Evolutionary conservation across 371 early-diverging fungal species (phyloP), one percentile per base, ranked within the genome.

Genomic region (Actinomortierella wolfii): DNA sequence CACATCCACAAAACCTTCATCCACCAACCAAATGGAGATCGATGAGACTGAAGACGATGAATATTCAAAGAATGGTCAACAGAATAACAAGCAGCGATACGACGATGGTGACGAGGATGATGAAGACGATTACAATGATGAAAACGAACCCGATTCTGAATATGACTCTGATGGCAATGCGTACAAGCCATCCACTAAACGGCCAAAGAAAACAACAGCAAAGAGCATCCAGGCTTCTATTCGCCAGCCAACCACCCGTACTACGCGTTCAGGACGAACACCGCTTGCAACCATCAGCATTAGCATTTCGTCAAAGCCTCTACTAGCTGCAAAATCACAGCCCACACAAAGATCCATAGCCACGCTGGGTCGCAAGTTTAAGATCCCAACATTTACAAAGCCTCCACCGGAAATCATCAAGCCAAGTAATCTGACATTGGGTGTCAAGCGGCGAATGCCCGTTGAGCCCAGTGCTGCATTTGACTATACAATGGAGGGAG

Each of bases 401-500:
- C 57, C 58, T 26, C 62, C 67, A 7, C 67, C 73, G 7, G 48
- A 47, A n/a, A n/a, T n/a, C n/a, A n/a, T 62, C 5, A 46, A 62
- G 26, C 29, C 53, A 28, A 59, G 55, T 13, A 61, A 65, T 8
- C 66, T 81, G 20, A 79, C 83, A 8, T 78, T 94, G 17, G 94
- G 94, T 23, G 76, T 89, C 51, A 83, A 89, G 13, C 76, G 88
- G 26, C 78, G 83, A 21, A 54, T 79, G 18, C 74, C 64, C 0
- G 61, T 81, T 6, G 68, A 78, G 24, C 78, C 68, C 21, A 84
- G 92, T 24, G 88, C 93, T 2, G 80, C 93, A 17, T 91, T 96
- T 59, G 96, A 94, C 55, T 94, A 94, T 17, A 89, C 90, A 13
- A 89, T 87, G 11, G 90, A 89, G 48, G 93, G 86, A 20, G 95